A percentile compares a stretch with the other conserved stretches of the same genome.
Evolutionary conservation across 2,329 filamentous ascomycete genomes (phyloP).

Genomic region (Trichocomaceae sp.): DNA sequence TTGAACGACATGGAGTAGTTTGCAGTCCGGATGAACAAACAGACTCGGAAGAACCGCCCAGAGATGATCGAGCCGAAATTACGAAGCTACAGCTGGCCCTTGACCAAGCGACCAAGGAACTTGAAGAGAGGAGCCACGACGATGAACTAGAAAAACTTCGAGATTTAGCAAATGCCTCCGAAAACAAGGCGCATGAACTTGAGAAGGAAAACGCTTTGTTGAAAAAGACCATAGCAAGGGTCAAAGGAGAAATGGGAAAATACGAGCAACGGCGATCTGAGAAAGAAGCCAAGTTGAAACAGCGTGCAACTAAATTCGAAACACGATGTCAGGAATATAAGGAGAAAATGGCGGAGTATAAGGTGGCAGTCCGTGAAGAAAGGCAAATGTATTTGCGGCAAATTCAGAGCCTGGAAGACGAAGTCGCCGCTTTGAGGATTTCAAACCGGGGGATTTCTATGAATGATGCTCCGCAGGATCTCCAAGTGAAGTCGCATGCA

Average conservation of each 20-base stretch:
- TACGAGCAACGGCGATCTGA: conserved; percentile 39
- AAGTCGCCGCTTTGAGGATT: conserved; percentile 25
- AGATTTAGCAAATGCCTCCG: conserved; percentile 31
- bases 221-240: conserved; percentile 34
- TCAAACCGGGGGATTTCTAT: conserved; percentile 18
- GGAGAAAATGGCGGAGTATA: conserved; percentile 34
- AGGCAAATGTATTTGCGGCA: conserved; percentile 33
- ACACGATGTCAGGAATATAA: conserved; percentile 36
- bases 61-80: conserved; percentile 20
- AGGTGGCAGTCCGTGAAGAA: conserved; percentile 32
- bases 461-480: conserved; percentile 21
- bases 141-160: conserved; percentile 32
- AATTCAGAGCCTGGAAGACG: conserved; percentile 31
- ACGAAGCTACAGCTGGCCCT: conserved; percentile 29
- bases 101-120: conserved; percentile 28
- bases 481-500: conserved; percentile 23
- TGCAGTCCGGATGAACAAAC: conserved; percentile 22
- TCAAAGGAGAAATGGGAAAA: conserved; percentile 38
- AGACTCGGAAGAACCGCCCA: conserved; percentile 24
- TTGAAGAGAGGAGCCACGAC: conserved; percentile 28
- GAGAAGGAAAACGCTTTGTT: conserved; percentile 37
- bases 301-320: conserved; percentile 35
- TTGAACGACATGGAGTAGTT: conserved; percentile 37
- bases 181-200: conserved; percentile 35
- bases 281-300: conserved; percentile 37